phyloP scores from a whole-genome alignment of 2,329 filamentous ascomycete genomes.

The Talaromyces rugulosus region DNA sequence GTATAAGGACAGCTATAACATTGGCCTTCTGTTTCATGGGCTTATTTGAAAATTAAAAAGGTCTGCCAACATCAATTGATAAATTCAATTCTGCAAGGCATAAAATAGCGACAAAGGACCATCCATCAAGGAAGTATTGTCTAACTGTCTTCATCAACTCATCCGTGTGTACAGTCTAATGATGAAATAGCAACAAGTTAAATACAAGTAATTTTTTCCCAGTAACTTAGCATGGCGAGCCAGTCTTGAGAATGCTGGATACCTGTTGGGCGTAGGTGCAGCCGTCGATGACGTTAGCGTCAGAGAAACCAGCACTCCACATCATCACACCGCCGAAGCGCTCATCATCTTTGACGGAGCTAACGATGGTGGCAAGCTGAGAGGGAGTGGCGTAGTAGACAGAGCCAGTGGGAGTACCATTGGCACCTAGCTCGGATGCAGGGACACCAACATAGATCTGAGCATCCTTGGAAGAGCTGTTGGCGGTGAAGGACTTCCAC shows the following conservation, averaged over 20 bases:
- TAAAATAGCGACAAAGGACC: background rate
- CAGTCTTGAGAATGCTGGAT: constrained; percentile 38
- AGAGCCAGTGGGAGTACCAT: constrained; percentile 12
- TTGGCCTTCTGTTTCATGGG: background rate
- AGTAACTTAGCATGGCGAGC: background rate
- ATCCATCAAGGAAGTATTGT: background rate
- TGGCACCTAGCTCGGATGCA: constrained; percentile 20
- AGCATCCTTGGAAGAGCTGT: constrained; percentile 37
- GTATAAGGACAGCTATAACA: no score
- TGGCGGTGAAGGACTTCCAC: constrained; percentile 40
- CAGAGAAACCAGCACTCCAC: constrained; percentile 52
- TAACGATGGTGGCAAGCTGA: constrained; percentile 44
- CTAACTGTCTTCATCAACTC: background rate
- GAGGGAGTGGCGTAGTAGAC: constrained; percentile 44
- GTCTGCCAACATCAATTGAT: background rate
- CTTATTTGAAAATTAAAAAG: background rate
- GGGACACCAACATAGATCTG: constrained; percentile 54
- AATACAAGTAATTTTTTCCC: background rate
- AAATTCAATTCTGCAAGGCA: background rate
- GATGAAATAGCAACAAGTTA: background rate
- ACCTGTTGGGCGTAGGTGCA: constrained; percentile 45
- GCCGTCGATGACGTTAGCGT: constrained; percentile 42
- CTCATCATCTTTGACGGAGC: constrained; percentile 33
- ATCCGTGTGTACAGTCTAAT: background rate
- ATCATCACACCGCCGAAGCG: constrained; percentile 58